Conservation (phyloP, 2,329 filamentous ascomycete species). For the Pseudogymnoascus sp. region DNA sequence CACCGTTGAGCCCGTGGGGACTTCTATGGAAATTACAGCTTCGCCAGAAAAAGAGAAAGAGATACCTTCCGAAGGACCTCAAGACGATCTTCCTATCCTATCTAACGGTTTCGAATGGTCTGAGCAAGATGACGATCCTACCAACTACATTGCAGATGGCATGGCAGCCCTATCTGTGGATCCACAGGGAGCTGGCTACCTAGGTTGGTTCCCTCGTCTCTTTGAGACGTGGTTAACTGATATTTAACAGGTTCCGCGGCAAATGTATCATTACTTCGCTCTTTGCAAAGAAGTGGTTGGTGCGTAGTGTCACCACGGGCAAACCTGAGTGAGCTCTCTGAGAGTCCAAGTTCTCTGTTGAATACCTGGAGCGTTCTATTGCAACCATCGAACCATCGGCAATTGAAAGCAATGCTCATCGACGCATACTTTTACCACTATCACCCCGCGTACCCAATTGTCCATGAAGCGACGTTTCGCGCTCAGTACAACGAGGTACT, state of each 20-base stretch:
- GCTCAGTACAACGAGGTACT: slow-evolving; percentile 28
- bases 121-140: not conserved
- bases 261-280: not conserved
- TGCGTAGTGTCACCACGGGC: not conserved
- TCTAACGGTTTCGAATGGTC: not conserved
- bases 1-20: not conserved
- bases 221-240: not conserved
- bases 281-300: not conserved
- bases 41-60: not conserved
- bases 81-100: not conserved
- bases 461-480: slow-evolving; percentile 9
- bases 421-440: slow-evolving; percentile 8
- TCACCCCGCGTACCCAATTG: slow-evolving; percentile 1
- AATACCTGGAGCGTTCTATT: not conserved
- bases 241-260: not conserved
- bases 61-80: not conserved
- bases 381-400: not conserved
- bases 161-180: slow-evolving; percentile 16
- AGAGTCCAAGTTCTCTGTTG: not conserved
- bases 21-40: not conserved
- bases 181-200: slow-evolving; percentile 12
- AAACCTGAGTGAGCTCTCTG: not conserved
- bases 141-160: slow-evolving; percentile 12
- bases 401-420: not conserved
- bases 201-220: slow-evolving; percentile 1